These are phyloP conservation scores for Paramecium tetraurelia DNA, from an alignment of 73 alveolate species.

Conservation along the genomic window DNA sequence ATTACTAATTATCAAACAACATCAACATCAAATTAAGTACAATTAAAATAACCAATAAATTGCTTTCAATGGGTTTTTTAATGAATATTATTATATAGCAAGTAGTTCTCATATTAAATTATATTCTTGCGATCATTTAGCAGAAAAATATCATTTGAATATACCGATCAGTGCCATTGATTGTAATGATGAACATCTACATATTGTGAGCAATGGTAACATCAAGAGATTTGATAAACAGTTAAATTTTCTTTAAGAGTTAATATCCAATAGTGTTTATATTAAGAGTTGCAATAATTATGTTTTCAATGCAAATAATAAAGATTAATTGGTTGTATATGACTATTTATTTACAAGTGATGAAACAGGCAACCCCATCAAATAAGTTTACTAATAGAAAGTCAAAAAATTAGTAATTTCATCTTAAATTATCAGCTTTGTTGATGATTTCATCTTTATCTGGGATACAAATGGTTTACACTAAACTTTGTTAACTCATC, in stretches of 20 bases:
- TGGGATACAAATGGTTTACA: slow-evolving; percentile 39
- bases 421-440: neutral
- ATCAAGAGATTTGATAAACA: slow-evolving; percentile 16
- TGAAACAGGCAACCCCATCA: neutral
- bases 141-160: slow-evolving; percentile 29
- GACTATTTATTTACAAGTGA: slow-evolving; percentile 2
- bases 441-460: slow-evolving; percentile 23
- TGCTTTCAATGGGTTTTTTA: neutral
- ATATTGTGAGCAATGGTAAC: neutral
- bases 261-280: neutral
- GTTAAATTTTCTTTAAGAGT: neutral
- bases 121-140: neutral
- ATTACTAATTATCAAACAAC: neutral
- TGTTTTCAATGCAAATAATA: neutral
- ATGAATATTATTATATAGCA: slow-evolving; percentile 24
- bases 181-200: slow-evolving; percentile 20
- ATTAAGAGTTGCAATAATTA: neutral
- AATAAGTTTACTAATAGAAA: neutral
- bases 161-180: neutral
- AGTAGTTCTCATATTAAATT: neutral
- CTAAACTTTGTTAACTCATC: neutral
- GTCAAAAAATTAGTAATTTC: neutral
- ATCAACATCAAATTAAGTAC: neutral
- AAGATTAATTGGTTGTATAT: neutral
- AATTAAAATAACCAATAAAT: neutral